Percentiles rank a stretch among this genome's conserved stretches.
These are phyloP conservation scores for Pestalotiopsis sp. DNA, from an alignment of 2,329 filamentous ascomycete species.

Conservation along the genomic window DNA sequence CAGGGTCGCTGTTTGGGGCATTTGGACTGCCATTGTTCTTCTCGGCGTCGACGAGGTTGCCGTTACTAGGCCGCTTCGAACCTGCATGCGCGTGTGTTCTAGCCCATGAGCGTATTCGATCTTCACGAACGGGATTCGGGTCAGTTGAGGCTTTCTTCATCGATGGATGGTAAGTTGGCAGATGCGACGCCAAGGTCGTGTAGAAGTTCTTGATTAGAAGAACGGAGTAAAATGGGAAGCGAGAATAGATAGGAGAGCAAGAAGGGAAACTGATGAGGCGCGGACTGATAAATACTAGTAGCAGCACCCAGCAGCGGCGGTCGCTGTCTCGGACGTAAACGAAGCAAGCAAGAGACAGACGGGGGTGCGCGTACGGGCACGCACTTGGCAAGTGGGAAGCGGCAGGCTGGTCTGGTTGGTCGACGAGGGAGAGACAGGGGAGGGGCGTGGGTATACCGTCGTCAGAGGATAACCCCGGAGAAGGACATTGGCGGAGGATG, in stretches of 20 bases:
- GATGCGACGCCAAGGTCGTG: slow-evolving; percentile 29
- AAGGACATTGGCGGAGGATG: background rate
- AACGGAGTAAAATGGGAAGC: background rate
- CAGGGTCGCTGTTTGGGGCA: slow-evolving; percentile 21
- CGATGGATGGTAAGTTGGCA: slow-evolving; percentile 45
- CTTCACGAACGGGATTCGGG: slow-evolving; percentile 48
- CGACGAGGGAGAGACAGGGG: no score
- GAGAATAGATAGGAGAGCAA: background rate
- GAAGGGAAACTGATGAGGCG: background rate
- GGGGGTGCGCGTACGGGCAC: background rate
- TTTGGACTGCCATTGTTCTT: slow-evolving; percentile 21
- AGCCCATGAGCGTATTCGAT: slow-evolving; percentile 60
- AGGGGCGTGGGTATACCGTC: background rate
- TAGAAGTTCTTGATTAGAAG: background rate
- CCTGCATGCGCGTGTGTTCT: slow-evolving; percentile 58
- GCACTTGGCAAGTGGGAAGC: background rate
- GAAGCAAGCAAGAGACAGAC: background rate
- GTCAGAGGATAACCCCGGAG: slow-evolving; percentile 1
- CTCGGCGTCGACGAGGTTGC: slow-evolving; percentile 32
- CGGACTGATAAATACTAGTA: slow-evolving; percentile 2
- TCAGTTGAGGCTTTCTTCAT: slow-evolving; percentile 64
- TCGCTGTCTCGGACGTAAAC: background rate
- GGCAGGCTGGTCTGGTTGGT: no score
- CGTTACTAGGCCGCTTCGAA: slow-evolving; percentile 43
- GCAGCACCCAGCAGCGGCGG: background rate